Evolutionary conservation across 2,329 filamentous ascomycete species (phyloP), one percentile per base, ranked within the genome.

Genomic region (Fusarium continuum): DNA sequence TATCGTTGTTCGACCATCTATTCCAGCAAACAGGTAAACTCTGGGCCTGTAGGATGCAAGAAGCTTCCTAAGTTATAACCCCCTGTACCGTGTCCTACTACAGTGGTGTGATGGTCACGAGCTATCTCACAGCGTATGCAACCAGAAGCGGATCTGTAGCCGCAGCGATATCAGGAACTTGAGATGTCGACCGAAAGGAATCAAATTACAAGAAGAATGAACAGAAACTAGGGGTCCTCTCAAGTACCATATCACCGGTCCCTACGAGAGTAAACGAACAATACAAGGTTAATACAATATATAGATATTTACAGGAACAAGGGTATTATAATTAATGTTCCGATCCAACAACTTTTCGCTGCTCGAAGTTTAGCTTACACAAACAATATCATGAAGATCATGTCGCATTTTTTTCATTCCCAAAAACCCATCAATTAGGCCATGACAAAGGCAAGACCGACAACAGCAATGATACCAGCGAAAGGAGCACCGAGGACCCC

Each of bases 391-490:
- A 36, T 66, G 40, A 44, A 50, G 43, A 29, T 66, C 62, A 43
- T 66, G 25, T 51, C 57, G 54, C 57, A 48, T 67, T 43, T 34
- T n/a, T 36, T n/a, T 25, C 19, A 20, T 46, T n/a, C 46, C n/a
- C 4, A 16, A 34, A 16, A 6, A 20, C 4, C 14, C 20, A 29
- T 19, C 22, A 19, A 16, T 41, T 61, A 71, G 22, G 53, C 29
- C 64, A 71, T 49, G 26, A 66, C 48, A 35, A 71, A 29, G 13
- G 62, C 64, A 25, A 65, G 36, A 6, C 61, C 68, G 31, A 66
- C 29, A 9, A 51, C 63, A 13, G 59, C 55, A 19, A 69, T 19
- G 5, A 72, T 13, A 19, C 64, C 57, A 13, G 55, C 32, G 20
- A 67, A 47, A 40, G 70, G 63, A 11, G 56, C 59, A 17, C 60